Base-by-base conservation (phyloP, 192 early-diverging fungal species). In the Entomortierella chlamydospora region DNA sequence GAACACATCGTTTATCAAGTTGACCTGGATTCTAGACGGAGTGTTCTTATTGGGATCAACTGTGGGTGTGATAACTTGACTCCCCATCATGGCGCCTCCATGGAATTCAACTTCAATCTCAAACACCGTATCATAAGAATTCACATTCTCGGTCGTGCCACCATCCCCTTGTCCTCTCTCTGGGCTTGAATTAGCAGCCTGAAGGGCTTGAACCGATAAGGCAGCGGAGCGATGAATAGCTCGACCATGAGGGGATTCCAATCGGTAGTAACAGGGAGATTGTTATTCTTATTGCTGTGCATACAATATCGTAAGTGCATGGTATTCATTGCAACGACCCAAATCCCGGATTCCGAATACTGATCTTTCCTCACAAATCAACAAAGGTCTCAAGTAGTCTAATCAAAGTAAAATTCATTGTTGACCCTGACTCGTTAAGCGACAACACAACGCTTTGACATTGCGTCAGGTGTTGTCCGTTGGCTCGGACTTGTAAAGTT, bases 1-100 rank as follows among this genome's bases (percentile, higher is more conserved):
- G 41, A 87, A 86, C 7, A 83, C 85, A 11, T 71, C 79, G 20
- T 84, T 73, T 20, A 86, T 47, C 28, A 89, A 39, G 33, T 65
- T 81, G 17, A 87, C 84, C n/a, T 72, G 69, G 15, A 87, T 31
- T 2, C 62, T 68, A 17, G 77, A 63, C 0, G 58, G 64, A 13
- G 37, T 64, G 0, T 57, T 25, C 20, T 60, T 62, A 18, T 4
- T 34, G n/a, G 54, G 2, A 22, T 55, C 9, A 28, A 30, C 68
- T 31, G 57, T 65, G 1, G 49, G 50, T 9, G 76, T 79, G 8
- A 70, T 17, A 2, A 56, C 52, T 41, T 70, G 68, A 2, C 8
- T n/a, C 29, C 68, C 68, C 0, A 62, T 66, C 57, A 70, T 52
- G 1, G 23, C 13, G 0, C 26, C 57, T 2, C 62, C 68, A 56